A percentile compares a stretch with the other conserved stretches of the same genome.
These are phyloP conservation scores for Dioscorea dumetorum DNA, from an alignment of 106 monocot species.

Conservation along the genomic window DNA sequence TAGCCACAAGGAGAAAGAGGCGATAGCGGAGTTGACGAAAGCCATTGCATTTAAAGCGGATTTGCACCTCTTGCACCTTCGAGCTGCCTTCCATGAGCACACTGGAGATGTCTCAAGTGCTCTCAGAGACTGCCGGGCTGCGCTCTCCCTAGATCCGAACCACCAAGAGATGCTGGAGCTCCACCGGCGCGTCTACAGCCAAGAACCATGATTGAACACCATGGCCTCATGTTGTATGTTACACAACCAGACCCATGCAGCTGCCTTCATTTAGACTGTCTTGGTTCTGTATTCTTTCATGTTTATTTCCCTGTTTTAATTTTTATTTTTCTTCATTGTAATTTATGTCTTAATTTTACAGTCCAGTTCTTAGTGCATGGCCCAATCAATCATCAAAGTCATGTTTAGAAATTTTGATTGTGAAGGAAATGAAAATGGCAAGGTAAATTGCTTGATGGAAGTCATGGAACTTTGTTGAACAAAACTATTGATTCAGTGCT, in stretches of 20 bases:
- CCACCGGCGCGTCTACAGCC: conserved; percentile 77
- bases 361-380: too few relatives aligned
- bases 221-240: not conserved
- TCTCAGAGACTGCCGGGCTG: conserved; percentile 86
- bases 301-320: not conserved
- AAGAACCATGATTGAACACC: conserved; percentile 45
- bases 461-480: too few relatives aligned
- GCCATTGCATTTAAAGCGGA: conserved; percentile 95
- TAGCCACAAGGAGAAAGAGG: conserved; percentile 82
- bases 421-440: conserved; percentile 7
- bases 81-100: conserved; percentile 96
- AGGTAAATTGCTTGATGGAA: not conserved
- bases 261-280: not conserved
- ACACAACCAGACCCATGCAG: conserved; percentile 8
- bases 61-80: conserved; percentile 83
- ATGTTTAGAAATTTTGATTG: conserved; percentile 1
- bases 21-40: conserved; percentile 71
- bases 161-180: conserved; percentile 97
- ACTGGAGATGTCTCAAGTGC: conserved; percentile 67
- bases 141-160: conserved; percentile 89
- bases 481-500: too few relatives aligned
- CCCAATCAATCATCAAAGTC: not conserved
- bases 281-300: conserved; percentile 11
- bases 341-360: not conserved
- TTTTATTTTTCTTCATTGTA: not conserved